Evolutionary conservation across 192 early-diverging fungal species (phyloP).

Genomic region (Allomyces macrogynus): DNA sequence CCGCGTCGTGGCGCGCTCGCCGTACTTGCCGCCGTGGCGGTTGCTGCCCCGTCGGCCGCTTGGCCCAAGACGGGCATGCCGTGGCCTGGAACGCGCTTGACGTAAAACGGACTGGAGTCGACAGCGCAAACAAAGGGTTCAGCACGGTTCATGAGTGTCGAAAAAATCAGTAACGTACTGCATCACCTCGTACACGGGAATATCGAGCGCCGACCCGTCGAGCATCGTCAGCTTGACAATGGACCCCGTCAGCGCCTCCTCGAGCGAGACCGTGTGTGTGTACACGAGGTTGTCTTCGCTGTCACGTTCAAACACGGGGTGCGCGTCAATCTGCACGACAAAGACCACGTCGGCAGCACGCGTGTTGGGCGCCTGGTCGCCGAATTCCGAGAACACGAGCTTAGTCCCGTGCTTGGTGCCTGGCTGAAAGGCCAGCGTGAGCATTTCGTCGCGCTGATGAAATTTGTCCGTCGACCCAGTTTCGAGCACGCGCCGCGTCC

Average conservation of each 20-base stretch:
- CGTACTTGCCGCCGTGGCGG: background rate
- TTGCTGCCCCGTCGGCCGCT: conserved; percentile 5
- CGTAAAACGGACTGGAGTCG: conserved; percentile 17
- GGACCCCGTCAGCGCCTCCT: conserved; percentile 22
- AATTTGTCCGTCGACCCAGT: background rate
- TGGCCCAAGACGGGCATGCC: conserved; percentile 28
- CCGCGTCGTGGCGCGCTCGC: conserved; percentile 5
- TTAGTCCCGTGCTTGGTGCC: conserved; percentile 28
- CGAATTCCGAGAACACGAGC: conserved; percentile 26
- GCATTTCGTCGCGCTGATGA: conserved; percentile 13
- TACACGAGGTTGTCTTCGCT: conserved; percentile 21
- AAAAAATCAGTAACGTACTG: conserved; percentile 11
- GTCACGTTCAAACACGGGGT: conserved; percentile 19
- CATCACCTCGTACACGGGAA: conserved; percentile 32
- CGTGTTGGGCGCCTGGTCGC: conserved; percentile 32
- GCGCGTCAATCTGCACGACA: conserved; percentile 20
- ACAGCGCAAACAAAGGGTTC: background rate
- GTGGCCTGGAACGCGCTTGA: conserved; percentile 21
- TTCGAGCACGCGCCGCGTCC: background rate
- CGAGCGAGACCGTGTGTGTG: conserved; percentile 14
- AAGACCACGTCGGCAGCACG: conserved; percentile 31
- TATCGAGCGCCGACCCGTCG: conserved; percentile 24
- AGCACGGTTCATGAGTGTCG: background rate
- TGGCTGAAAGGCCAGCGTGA: conserved; percentile 23
- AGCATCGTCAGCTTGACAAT: conserved; percentile 23